These are phyloP conservation scores for Tetrastigma voinierianum DNA, from an alignment of 164 flowering plant species.

Conservation along the genomic window DNA sequence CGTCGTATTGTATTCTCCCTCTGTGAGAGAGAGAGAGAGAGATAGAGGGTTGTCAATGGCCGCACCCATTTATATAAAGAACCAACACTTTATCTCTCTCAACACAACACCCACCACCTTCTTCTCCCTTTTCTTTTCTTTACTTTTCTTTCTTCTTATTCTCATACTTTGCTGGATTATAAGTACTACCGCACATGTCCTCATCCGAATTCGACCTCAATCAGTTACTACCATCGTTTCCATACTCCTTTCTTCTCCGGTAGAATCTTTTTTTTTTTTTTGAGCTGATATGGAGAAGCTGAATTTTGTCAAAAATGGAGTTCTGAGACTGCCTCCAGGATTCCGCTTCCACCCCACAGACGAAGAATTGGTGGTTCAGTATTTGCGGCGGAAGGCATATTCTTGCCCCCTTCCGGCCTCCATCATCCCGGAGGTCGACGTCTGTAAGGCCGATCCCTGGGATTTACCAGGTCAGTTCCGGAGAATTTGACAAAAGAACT, in stretches of 20 bases:
- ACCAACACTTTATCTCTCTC: slow-evolving; percentile 31
- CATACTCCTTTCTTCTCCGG: not conserved
- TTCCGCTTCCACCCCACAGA: slow-evolving; percentile 75
- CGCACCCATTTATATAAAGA: slow-evolving; percentile 45
- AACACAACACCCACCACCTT: slow-evolving; percentile 8
- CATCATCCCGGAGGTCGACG: slow-evolving; percentile 66
- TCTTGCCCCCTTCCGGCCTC: slow-evolving; percentile 72
- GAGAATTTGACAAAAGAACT: too few species aligned
- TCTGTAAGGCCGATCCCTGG: slow-evolving; percentile 78
- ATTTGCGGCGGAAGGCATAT: slow-evolving; percentile 53
- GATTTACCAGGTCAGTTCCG: slow-evolving; percentile 69
- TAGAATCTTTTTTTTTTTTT: too few species aligned
- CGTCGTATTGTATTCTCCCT: slow-evolving; percentile 29
- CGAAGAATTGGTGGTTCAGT: slow-evolving; percentile 66
- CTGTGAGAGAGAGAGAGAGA: too few species aligned
- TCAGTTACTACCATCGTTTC: too few species aligned
- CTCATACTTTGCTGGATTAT: slow-evolving; percentile 4
- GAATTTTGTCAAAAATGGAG: slow-evolving; percentile 54
- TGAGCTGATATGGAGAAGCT: slow-evolving; percentile 51
- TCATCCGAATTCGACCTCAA: too few species aligned
- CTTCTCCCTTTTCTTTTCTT: slow-evolving; percentile 13
- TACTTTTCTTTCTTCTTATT: slow-evolving; percentile 10
- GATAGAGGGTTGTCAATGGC: slow-evolving; percentile 2
- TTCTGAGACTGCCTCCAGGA: slow-evolving; percentile 68
- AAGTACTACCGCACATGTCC: not conserved